Evolutionary conservation across 2,329 filamentous ascomycete species (phyloP).

Genomic region (Fusarium sp.): DNA sequence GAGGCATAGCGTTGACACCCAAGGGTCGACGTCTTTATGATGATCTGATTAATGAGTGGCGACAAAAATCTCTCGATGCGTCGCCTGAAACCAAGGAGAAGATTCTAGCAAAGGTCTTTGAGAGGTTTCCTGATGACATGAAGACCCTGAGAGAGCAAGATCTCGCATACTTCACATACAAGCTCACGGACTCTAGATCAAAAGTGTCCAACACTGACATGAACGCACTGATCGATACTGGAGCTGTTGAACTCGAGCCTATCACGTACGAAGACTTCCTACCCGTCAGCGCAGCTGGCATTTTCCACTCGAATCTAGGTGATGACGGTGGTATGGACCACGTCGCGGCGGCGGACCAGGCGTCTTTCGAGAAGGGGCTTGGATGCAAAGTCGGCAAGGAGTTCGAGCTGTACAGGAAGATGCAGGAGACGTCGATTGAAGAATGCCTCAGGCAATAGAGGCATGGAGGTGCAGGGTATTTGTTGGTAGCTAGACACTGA

Average conservation of each 20-base stretch:
- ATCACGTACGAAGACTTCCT: conserved; percentile 66
- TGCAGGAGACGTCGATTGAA: not conserved
- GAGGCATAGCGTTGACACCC: conserved; percentile 60
- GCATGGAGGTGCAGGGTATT: not conserved
- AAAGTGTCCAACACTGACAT: conserved; percentile 43
- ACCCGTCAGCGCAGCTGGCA: conserved; percentile 62
- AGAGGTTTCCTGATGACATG: conserved; percentile 55
- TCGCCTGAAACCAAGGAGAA: conserved; percentile 13
- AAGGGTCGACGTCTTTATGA: conserved; percentile 60
- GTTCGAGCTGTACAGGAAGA: not conserved
- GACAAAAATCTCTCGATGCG: not conserved
- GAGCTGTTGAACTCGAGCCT: conserved; percentile 46
- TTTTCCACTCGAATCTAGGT: conserved; percentile 57
- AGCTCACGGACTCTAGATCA: not conserved
- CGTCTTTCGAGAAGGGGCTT: not conserved
- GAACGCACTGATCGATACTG: conserved; percentile 45
- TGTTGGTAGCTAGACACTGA: not conserved
- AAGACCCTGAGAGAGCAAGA: conserved; percentile 47
- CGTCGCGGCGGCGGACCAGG: not conserved
- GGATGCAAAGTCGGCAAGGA: not conserved
- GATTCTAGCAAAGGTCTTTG: conserved; percentile 45
- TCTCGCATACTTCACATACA: conserved; percentile 55
- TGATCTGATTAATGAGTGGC: conserved; percentile 47
- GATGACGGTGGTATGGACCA: not conserved
- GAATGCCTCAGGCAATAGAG: not conserved